phyloP scores from a whole-genome alignment of 2,329 filamentous ascomycete species.

The Cladorrhinum sp. region DNA sequence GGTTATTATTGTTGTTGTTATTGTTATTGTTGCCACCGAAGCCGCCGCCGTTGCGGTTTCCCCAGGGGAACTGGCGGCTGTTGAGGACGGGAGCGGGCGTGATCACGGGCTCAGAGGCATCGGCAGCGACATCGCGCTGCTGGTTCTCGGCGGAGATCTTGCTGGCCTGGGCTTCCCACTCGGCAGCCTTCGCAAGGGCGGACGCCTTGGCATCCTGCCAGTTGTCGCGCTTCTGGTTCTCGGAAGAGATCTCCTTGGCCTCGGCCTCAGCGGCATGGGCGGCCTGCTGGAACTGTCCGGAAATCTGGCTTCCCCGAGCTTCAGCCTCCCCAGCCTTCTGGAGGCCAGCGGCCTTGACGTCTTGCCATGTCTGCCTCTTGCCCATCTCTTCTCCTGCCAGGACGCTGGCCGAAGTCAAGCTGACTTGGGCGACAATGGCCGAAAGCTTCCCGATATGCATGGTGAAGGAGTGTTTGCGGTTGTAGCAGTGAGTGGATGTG shows the following conservation, averaged over 20 bases:
- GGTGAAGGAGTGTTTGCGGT: neutral
- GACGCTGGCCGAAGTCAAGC: constrained; percentile 13
- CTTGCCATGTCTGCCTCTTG: neutral
- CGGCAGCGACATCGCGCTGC: neutral
- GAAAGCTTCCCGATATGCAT: constrained; percentile 19
- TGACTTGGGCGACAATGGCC: constrained; percentile 11
- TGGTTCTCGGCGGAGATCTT: neutral
- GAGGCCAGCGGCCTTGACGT: neutral
- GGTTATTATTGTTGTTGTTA: neutral
- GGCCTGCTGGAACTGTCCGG: neutral
- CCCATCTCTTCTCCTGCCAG: constrained; percentile 9
- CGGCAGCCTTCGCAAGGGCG: constrained; percentile 1
- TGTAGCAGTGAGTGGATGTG: neutral
- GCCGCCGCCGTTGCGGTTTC: neutral
- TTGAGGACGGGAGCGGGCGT: neutral
- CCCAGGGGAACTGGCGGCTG: neutral
- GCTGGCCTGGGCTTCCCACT: neutral
- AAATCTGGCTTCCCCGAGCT: neutral
- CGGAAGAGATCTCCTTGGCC: too few relatives aligned
- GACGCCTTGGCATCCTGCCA: neutral
- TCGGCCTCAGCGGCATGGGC: neutral
- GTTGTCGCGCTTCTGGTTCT: neutral
- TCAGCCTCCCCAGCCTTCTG: neutral
- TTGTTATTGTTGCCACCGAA: neutral
- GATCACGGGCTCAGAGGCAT: constrained; percentile 4